These are phyloP conservation scores for Coelastrella sp. DNA, from an alignment of 139 green algal species.

Conservation along the genomic window DNA sequence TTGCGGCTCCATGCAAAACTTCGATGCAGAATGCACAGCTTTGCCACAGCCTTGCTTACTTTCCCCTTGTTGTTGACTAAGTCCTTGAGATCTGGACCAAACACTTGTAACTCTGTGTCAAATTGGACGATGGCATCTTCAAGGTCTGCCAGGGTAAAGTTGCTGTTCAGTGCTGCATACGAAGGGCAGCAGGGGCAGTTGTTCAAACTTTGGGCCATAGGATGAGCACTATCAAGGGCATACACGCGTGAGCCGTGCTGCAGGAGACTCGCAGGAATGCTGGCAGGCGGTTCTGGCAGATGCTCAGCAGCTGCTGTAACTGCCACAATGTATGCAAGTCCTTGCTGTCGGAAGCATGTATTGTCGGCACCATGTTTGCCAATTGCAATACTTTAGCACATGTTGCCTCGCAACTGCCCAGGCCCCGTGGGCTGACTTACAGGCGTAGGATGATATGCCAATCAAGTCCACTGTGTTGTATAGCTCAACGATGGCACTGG, in stretches of 20 bases:
- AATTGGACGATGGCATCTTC: slow-evolving; percentile 37
- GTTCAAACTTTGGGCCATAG: not conserved
- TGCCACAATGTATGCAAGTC: too few relatives aligned
- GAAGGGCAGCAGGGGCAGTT: not conserved
- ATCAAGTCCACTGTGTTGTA: slow-evolving; percentile 47
- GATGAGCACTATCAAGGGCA: not conserved
- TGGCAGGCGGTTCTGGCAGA: too few relatives aligned
- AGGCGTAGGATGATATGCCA: slow-evolving; percentile 27
- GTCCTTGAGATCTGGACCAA: slow-evolving; percentile 37
- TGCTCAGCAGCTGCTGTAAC: too few relatives aligned
- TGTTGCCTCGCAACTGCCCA: not conserved
- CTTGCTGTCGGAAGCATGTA: too few relatives aligned
- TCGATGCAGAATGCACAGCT: too few relatives aligned
- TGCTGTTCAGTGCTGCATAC: not conserved
- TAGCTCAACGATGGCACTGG: slow-evolving; percentile 17
- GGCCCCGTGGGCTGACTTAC: not conserved
- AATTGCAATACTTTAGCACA: too few relatives aligned
- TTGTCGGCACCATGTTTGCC: too few relatives aligned
- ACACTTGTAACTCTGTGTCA: slow-evolving; percentile 20
- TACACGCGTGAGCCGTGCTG: not conserved
- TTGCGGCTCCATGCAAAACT: not conserved
- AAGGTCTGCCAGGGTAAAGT: slow-evolving; percentile 21
- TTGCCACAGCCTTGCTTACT: not conserved
- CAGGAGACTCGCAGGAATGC: too few relatives aligned
- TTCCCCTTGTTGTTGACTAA: slow-evolving; percentile 36